These are phyloP conservation scores for Albizia julibrissin DNA, from an alignment of 306 rosid genomes.

Conservation along the genomic window DNA sequence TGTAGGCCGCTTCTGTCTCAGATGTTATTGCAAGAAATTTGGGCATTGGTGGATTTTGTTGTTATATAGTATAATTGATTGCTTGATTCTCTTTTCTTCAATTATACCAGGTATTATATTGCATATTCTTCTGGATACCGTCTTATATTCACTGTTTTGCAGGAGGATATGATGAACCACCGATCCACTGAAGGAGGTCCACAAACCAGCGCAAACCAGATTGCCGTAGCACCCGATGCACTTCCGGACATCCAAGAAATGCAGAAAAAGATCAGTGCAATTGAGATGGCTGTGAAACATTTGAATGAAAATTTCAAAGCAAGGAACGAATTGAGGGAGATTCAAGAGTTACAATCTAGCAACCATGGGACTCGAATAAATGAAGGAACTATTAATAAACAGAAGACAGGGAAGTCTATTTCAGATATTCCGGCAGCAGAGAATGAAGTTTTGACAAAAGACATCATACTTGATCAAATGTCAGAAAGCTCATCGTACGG, in stretches of 20 bases:
- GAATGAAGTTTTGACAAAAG: slow-evolving; percentile 83
- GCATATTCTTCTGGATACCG: slow-evolving; percentile 6
- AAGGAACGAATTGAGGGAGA: slow-evolving; percentile 59
- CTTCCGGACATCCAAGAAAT: slow-evolving; percentile 59
- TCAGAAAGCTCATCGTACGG: slow-evolving; percentile 74
- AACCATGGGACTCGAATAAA: slow-evolving; percentile 38
- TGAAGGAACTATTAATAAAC: slow-evolving; percentile 38
- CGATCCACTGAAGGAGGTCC: slow-evolving; percentile 45
- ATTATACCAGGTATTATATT: not conserved
- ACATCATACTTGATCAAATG: slow-evolving; percentile 91
- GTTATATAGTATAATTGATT: not conserved
- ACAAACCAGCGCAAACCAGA: slow-evolving; percentile 48
- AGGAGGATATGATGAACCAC: slow-evolving; percentile 48
- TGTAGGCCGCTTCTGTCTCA: not conserved
- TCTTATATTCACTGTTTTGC: slow-evolving; percentile 37
- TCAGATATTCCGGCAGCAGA: slow-evolving; percentile 60
- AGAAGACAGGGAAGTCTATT: slow-evolving; percentile 43
- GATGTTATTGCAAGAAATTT: not conserved
- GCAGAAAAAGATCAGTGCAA: slow-evolving; percentile 68
- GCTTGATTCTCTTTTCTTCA: not conserved
- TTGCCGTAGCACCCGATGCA: slow-evolving; percentile 45
- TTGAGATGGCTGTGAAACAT: slow-evolving; percentile 61
- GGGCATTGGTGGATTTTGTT: not conserved
- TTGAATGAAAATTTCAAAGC: slow-evolving; percentile 44
- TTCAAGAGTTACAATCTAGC: slow-evolving; percentile 55